Percentiles rank a stretch among this genome's conserved stretches.
phyloP scores from a whole-genome alignment of 1,139 yeast species.

The Yamadazyma jaroonii region DNA sequence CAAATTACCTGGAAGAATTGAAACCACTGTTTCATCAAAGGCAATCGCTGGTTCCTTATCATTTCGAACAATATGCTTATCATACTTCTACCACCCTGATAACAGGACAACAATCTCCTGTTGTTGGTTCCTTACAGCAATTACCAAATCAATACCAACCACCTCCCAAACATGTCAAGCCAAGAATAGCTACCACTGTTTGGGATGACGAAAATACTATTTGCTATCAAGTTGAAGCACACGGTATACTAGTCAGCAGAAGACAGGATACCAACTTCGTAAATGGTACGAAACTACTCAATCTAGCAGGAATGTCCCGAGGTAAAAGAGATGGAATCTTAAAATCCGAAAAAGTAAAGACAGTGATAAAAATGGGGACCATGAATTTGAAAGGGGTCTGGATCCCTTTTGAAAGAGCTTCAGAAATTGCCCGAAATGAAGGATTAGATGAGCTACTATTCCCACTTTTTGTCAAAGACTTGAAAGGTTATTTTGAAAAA shows the following conservation, averaged over 20 bases:
- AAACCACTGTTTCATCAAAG: no score
- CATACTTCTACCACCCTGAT: no score
- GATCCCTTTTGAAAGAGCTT: constrained; percentile 55
- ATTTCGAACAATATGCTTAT: no score
- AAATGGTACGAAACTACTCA: constrained; percentile 64
- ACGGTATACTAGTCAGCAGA: constrained; percentile 46
- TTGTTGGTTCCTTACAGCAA: no score
- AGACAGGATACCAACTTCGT: constrained; percentile 51
- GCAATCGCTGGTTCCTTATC: no score
- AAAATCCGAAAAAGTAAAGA: constrained; percentile 43
- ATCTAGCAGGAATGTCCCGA: constrained; percentile 93
- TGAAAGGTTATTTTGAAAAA: constrained; percentile 30
- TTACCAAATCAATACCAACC: not conserved
- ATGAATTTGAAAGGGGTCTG: constrained; percentile 58
- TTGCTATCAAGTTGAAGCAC: constrained; percentile 49
- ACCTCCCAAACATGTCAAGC: constrained; percentile 23
- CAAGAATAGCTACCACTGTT: constrained; percentile 41
- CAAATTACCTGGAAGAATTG: not conserved
- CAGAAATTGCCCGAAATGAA: constrained; percentile 50
- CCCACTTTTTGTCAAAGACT: constrained; percentile 47
- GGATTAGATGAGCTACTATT: constrained; percentile 37
- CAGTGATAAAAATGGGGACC: constrained; percentile 50
- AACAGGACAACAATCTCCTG: no score
- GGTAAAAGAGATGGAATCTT: constrained; percentile 93
- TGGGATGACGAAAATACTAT: constrained; percentile 50